phyloP scores from a whole-genome alignment of 2,329 filamentous ascomycete genomes.

The Fusarium stilboides region DNA sequence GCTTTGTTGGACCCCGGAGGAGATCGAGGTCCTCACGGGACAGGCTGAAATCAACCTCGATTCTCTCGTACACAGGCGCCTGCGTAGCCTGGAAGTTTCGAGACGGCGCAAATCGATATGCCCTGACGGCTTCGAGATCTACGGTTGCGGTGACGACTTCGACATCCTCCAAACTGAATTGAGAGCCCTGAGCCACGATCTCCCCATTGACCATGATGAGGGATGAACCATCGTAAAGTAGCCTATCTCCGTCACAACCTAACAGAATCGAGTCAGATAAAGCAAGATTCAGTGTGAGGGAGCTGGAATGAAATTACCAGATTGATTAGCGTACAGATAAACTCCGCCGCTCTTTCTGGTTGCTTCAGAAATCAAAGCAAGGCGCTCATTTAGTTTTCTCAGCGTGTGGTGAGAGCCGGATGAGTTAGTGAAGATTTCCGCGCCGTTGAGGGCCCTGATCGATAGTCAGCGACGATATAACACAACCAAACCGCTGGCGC shows the following conservation, averaged over 20 bases:
- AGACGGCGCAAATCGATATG: conserved; percentile 69
- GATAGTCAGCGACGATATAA: not conserved
- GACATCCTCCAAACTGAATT: conserved; percentile 72
- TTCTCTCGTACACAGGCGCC: conserved; percentile 38
- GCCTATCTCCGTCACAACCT: conserved; percentile 70
- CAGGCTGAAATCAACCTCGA: conserved; percentile 48
- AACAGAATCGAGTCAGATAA: not conserved
- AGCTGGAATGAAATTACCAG: conserved; percentile 24
- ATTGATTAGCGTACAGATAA: conserved; percentile 63
- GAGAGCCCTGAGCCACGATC: conserved; percentile 73
- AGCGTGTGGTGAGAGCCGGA: conserved; percentile 62
- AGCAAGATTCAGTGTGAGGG: not conserved
- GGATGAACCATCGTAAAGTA: conserved; percentile 69
- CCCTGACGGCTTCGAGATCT: conserved; percentile 79
- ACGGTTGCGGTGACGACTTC: conserved; percentile 77
- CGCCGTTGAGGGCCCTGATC: conserved; percentile 64
- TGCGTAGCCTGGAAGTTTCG: conserved; percentile 71
- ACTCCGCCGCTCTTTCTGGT: conserved; percentile 74
- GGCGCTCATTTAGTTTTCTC: conserved; percentile 74
- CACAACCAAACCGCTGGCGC: fast-evolving
- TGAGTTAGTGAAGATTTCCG: conserved; percentile 80
- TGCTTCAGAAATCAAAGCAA: conserved; percentile 76
- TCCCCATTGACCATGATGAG: conserved; percentile 75
- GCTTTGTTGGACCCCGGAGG: conserved; percentile 49
- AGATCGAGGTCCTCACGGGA: conserved; percentile 53